Evolutionary conservation across 345 rosid species (phyloP), one percentile per base, ranked within the genome.

Genomic region (Populus davidiana): DNA sequence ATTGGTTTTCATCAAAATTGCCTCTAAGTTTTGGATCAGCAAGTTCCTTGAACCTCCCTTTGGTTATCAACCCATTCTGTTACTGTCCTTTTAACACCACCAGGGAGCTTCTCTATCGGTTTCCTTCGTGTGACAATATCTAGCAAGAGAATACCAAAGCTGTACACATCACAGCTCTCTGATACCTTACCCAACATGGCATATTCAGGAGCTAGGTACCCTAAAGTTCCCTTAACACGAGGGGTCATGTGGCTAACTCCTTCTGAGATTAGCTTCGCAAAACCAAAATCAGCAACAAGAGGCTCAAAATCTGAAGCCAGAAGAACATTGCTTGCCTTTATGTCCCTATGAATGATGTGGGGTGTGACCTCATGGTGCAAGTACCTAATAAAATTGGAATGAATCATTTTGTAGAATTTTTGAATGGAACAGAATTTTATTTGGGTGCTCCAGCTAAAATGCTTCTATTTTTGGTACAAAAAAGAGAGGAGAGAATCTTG

Each of bases 211-310:
- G 98, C 96, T 27, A 95, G 81, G 85, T 93, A 95, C 1, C 99
- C 98, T 33, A 86, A 71, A 3, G 92, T 91, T 72, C 97, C 95
- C 81, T 91, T 94, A 6, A 88, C 89, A 29, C 94, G 87, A 18
- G 91, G 86, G 21, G 92, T 87, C 97, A 88, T 90, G 87, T 92
- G 91, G 79, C 90, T 88, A 1, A 90, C 91, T 5, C 90, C 90
- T 81, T 91, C 94, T 5, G 97, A 96, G 69, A 93, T 92, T 72
- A 95, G 88, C 84, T 90, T 95, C 3, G 93, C 88, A 23, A 90
- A 95, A 20, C 98, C 98, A 0, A 95, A 95, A 85, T 93, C 98
- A 0, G 94, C 94, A 43, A 95, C 93, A n/a, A 92, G 80, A 6
- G 98, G 93, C 69, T 95, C 88, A 49, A 93, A 93, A 36, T 92